Evolutionary conservation across 2,329 filamentous ascomycete genomes (phyloP), one percentile per base, ranked within the genome.

Genomic region (Aspergillus sp.): DNA sequence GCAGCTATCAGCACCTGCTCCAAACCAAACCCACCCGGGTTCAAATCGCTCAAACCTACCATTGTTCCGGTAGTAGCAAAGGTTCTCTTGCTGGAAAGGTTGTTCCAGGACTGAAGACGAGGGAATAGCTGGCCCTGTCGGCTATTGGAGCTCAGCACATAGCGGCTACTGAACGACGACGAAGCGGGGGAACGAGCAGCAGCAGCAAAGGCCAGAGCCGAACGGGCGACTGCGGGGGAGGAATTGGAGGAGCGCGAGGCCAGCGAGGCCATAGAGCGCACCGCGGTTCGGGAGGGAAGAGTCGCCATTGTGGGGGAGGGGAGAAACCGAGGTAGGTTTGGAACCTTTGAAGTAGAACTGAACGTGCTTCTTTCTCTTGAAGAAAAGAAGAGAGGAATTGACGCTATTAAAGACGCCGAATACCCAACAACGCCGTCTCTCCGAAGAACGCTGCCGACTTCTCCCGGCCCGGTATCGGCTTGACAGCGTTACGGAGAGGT

Each of bases 31-130:
- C 40, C 19, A 19, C 35, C 7, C 19, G 7, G 12, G 29, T 30
- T 7, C 29, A 38, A 19, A 30, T 10, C 28, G 42, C 34, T n/a
- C n/a, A 27, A 8, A 51, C 58, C 45, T 60, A 68, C 65, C 65
- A 68, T 68, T 54, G 51, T 67, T 56, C 60, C 54, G 42, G 65
- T 66, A 48, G 64, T 64, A 55, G 59, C 57, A 52, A 68, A 68
- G 45, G 63, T 54, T 57, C 64, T 58, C 58, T 62, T 63, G 58
- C 53, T 61, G 49, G 57, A 50, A 46, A 56, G 54, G 39, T 53
- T 49, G 53, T 56, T 59, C 41, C 67, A 45, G 29, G 58, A 60
- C 50, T 67, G 65, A 47, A 68, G 61, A 54, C 63, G 65, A 56
- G 65, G 56, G 50, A 64, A 64, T n/a, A 65, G 61, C 48, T 55